phyloP scores from a whole-genome alignment of 2,329 filamentous ascomycete genomes.

The Parascedosporium putredinis region DNA sequence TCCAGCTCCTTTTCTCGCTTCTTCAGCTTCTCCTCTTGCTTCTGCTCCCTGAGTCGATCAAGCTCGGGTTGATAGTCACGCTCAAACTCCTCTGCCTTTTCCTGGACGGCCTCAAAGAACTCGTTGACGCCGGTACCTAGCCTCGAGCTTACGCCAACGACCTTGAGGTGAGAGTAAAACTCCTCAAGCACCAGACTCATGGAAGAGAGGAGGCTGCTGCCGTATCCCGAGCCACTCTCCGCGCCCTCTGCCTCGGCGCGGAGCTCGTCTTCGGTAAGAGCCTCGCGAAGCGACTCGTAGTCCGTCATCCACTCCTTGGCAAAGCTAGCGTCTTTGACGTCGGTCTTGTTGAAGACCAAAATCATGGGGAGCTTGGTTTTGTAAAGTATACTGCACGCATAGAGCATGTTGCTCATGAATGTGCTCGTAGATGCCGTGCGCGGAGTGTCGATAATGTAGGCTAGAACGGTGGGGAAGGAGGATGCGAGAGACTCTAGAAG shows the following conservation, averaged over 20 bases:
- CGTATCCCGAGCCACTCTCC: slow-evolving; percentile 78
- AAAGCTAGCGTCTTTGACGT: slow-evolving; percentile 82
- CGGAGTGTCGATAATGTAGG: slow-evolving; percentile 95
- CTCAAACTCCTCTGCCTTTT: slow-evolving; percentile 81
- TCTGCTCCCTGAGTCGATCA: slow-evolving; percentile 63
- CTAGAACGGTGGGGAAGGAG: slow-evolving; percentile 91
- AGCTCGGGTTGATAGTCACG: slow-evolving; percentile 87
- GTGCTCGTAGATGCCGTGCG: slow-evolving; percentile 87
- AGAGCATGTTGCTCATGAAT: slow-evolving; percentile 99
- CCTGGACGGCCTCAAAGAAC: slow-evolving; percentile 81
- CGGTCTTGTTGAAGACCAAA: slow-evolving; percentile 97
- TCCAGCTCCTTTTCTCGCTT: slow-evolving; percentile 72
- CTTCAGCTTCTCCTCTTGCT: slow-evolving; percentile 63
- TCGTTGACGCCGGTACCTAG: slow-evolving; percentile 85
- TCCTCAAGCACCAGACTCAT: slow-evolving; percentile 98
- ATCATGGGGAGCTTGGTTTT: slow-evolving; percentile 99
- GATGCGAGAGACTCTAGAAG: slow-evolving; percentile 86
- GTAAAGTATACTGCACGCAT: slow-evolving; percentile 96
- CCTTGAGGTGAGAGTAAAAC: slow-evolving; percentile 87
- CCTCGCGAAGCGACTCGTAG: slow-evolving; percentile 89
- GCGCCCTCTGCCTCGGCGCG: slow-evolving; percentile 64
- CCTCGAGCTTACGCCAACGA: slow-evolving; percentile 89
- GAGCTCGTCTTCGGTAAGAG: slow-evolving; percentile 70
- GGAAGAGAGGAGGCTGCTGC: slow-evolving; percentile 89
- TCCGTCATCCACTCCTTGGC: slow-evolving; percentile 99